Percentiles rank a stretch among this genome's conserved stretches.
Evolutionary conservation across 768 basidiomycete genomes (phyloP).

Genomic region (Collybiopsis confluens): DNA sequence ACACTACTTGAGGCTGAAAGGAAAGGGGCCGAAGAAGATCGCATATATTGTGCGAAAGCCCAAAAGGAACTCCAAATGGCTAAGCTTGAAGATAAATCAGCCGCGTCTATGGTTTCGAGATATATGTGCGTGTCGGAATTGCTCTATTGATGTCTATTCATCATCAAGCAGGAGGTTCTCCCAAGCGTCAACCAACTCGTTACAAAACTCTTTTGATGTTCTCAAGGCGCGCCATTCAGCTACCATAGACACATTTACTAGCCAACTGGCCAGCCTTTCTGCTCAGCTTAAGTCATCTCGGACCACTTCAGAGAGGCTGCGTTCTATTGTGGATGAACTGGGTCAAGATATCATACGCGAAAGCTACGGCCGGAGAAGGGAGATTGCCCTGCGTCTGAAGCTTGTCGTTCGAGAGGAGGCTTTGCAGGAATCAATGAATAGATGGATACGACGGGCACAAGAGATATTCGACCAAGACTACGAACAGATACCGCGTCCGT

Average conservation of each 20-base stretch:
- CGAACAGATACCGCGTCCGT: constrained; percentile 15
- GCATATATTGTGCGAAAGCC: constrained; percentile 39
- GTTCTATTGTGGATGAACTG: constrained; percentile 61
- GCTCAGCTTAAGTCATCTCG: constrained; percentile 40
- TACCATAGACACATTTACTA: constrained; percentile 51
- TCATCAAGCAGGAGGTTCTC: constrained; percentile 67
- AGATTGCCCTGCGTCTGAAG: constrained; percentile 60
- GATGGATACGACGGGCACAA: constrained; percentile 51
- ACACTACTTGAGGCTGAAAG: constrained; percentile 44
- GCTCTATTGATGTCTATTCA: not conserved
- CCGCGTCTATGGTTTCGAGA: constrained; percentile 78
- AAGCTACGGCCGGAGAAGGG: constrained; percentile 66
- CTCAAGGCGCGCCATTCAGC: constrained; percentile 61
- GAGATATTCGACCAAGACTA: constrained; percentile 29
- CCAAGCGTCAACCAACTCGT: constrained; percentile 62
- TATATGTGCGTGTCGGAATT: constrained; percentile 59
- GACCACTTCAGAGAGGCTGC: constrained; percentile 43
- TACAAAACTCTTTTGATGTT: constrained; percentile 56
- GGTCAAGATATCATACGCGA: constrained; percentile 70
- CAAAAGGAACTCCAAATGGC: constrained; percentile 51
- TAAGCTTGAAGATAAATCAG: constrained; percentile 64
- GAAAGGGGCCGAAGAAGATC: constrained; percentile 36
- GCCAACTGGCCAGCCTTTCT: constrained; percentile 43
- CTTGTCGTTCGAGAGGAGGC: constrained; percentile 64
- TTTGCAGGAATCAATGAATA: constrained; percentile 46